These are phyloP conservation scores for Ascochyta pisi DNA, from an alignment of 2,329 filamentous ascomycete species.

Conservation along the genomic window DNA sequence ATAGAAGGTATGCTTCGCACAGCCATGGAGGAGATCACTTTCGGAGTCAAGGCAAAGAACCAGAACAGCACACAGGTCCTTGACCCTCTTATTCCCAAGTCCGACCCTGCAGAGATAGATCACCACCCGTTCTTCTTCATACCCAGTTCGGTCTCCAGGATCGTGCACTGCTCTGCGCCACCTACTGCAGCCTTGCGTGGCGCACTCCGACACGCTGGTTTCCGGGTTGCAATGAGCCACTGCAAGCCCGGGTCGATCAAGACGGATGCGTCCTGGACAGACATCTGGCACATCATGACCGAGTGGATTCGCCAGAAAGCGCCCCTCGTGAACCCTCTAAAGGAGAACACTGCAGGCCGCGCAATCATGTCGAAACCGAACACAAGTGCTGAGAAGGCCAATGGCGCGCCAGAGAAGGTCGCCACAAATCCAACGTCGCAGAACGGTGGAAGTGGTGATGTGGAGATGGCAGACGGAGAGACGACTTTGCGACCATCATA, in stretches of 20 bases:
- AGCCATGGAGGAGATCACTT: constrained; percentile 75
- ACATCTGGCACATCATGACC: constrained; percentile 91
- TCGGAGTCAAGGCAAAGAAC: constrained; percentile 32
- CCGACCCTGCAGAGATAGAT: constrained; percentile 61
- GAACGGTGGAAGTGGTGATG: constrained; percentile 4
- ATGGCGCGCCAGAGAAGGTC: constrained; percentile 5
- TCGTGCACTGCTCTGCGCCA: constrained; percentile 80
- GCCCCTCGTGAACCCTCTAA: constrained; percentile 77
- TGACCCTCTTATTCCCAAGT: constrained; percentile 49
- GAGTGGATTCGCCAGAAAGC: constrained; percentile 86
- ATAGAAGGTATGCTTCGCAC: constrained; percentile 92
- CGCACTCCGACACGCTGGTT: constrained; percentile 81
- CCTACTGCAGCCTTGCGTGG: constrained; percentile 81
- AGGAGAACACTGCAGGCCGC: constrained; percentile 73
- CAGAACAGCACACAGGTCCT: constrained; percentile 31
- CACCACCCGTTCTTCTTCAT: constrained; percentile 86
- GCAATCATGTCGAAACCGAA: constrained; percentile 63
- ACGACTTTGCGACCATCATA: constrained; percentile 30
- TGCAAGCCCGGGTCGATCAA: constrained; percentile 89
- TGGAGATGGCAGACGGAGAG: constrained; percentile 10
- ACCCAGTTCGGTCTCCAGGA: constrained; percentile 74
- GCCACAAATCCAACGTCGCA: constrained; percentile 10
- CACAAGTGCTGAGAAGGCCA: constrained; percentile 19
- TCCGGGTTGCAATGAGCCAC: constrained; percentile 83
- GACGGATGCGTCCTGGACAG: constrained; percentile 88